A percentile compares a stretch with the other conserved stretches of the same genome.
phyloP scores from a whole-genome alignment of 2,329 filamentous ascomycete genomes.

The Pochonia chlamydosporia region DNA sequence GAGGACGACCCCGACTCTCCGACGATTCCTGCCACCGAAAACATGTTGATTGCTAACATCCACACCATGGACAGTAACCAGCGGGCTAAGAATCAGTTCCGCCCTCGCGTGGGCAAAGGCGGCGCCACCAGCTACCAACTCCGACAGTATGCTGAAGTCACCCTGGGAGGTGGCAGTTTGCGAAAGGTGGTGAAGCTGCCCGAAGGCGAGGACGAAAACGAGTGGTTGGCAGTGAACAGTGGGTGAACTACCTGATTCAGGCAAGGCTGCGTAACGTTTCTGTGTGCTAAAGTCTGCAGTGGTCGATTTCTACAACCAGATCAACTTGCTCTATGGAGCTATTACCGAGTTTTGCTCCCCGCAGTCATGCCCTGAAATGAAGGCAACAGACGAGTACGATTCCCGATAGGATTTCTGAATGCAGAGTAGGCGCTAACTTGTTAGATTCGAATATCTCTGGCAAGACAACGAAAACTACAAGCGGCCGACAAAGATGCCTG shows the following conservation, averaged over 20 bases:
- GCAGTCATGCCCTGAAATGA: slow-evolving; percentile 97
- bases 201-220: slow-evolving; percentile 94
- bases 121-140: slow-evolving; percentile 86
- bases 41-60: slow-evolving; percentile 24
- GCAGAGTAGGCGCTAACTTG: not conserved
- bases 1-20: slow-evolving; percentile 17
- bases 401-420: not conserved
- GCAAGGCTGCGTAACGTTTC: not conserved
- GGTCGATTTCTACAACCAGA: slow-evolving; percentile 99
- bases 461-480: slow-evolving; percentile 93
- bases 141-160: slow-evolving; percentile 96
- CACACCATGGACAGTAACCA: slow-evolving; percentile 49
- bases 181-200: slow-evolving; percentile 95
- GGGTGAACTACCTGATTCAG: slow-evolving; percentile 26
- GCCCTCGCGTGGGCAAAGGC: slow-evolving; percentile 81
- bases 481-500: slow-evolving; percentile 95
- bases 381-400: slow-evolving; percentile 92
- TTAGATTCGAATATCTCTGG: slow-evolving; percentile 96
- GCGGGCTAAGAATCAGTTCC: slow-evolving; percentile 85
- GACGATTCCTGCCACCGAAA: slow-evolving; percentile 14
- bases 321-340: slow-evolving; percentile 96
- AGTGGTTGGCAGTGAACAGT: slow-evolving; percentile 98
- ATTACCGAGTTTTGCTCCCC: slow-evolving; percentile 99
- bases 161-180: slow-evolving; percentile 87
- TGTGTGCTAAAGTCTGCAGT: slow-evolving; percentile 45